These are phyloP conservation scores for Heritiera fomes DNA, from an alignment of 345 rosid genomes.

Conservation along the genomic window DNA sequence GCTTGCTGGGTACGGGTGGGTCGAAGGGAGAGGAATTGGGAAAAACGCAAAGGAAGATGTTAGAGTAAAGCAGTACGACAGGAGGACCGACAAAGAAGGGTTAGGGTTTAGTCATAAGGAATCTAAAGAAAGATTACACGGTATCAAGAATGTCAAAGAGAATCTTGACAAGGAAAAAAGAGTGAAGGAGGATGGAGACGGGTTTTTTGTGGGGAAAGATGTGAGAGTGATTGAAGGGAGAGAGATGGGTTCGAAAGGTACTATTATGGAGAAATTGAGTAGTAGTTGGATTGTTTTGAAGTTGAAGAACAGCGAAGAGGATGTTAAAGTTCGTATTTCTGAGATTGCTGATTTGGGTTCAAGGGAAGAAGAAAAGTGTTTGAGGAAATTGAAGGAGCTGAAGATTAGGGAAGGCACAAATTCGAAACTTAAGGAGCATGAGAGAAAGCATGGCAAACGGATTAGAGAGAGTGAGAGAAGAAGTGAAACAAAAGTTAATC, in stretches of 20 bases:
- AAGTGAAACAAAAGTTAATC: conserved; percentile 18
- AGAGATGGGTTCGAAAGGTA: conserved; percentile 57
- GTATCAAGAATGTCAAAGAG: conserved; percentile 19
- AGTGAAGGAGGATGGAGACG: conserved; percentile 26
- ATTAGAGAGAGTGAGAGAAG: conserved; percentile 32
- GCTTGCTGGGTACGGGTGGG: conserved; percentile 88
- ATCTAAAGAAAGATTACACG: not conserved
- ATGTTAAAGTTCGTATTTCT: conserved; percentile 41
- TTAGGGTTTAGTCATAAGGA: conserved; percentile 45
- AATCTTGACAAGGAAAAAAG: conserved; percentile 19
- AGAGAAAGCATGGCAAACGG: conserved; percentile 28
- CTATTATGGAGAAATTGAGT: conserved; percentile 41
- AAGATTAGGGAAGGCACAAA: conserved; percentile 25
- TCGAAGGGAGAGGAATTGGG: conserved; percentile 81
- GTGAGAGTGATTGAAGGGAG: conserved; percentile 61
- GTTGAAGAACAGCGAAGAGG: conserved; percentile 42
- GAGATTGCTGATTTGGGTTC: conserved; percentile 74
- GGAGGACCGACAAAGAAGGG: conserved; percentile 54
- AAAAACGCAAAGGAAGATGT: conserved; percentile 75
- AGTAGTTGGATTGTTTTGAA: conserved; percentile 41
- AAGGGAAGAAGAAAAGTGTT: conserved; percentile 60
- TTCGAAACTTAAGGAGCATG: conserved; percentile 23
- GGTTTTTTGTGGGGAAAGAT: conserved; percentile 51
- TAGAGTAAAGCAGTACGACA: conserved; percentile 52
- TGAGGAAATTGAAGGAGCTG: conserved; percentile 52